These are phyloP conservation scores for Geranium brycei DNA, from an alignment of 345 rosid genomes.

Conservation along the genomic window DNA sequence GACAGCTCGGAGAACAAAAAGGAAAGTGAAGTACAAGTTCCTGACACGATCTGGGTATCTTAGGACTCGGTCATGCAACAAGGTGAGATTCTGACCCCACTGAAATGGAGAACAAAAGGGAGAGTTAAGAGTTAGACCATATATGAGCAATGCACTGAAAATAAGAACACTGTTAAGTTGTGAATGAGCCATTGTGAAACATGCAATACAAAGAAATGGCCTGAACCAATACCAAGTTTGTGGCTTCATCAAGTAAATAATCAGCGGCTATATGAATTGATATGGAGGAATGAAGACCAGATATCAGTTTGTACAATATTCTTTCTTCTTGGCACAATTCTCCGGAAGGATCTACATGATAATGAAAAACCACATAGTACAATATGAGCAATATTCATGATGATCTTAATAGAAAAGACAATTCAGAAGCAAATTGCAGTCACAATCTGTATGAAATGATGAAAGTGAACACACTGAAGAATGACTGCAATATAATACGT, in stretches of 20 bases:
- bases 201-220: background rate
- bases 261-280: slow-evolving; percentile 81
- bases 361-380: background rate
- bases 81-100: slow-evolving; percentile 88
- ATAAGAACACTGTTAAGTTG: background rate
- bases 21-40: slow-evolving; percentile 80
- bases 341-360: slow-evolving; percentile 51
- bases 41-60: slow-evolving; percentile 76
- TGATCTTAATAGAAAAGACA: background rate
- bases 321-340: slow-evolving; percentile 76
- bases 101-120: slow-evolving; percentile 25
- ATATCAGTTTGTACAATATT: slow-evolving; percentile 76
- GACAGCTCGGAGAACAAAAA: slow-evolving; percentile 86
- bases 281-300: slow-evolving; percentile 95
- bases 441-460: too few relatives aligned
- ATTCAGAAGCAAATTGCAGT: too few relatives aligned
- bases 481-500: too few relatives aligned
- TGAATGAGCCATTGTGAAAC: background rate
- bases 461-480: too few relatives aligned
- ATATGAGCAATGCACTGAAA: background rate
- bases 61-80: slow-evolving; percentile 76
- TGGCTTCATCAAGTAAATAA: slow-evolving; percentile 73
- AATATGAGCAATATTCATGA: background rate
- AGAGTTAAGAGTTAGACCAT: background rate
- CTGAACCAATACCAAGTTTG: slow-evolving; percentile 35